Evolutionary conservation across 2,329 filamentous ascomycete species (phyloP).

Genomic region (Cladophialophora carrionii): DNA sequence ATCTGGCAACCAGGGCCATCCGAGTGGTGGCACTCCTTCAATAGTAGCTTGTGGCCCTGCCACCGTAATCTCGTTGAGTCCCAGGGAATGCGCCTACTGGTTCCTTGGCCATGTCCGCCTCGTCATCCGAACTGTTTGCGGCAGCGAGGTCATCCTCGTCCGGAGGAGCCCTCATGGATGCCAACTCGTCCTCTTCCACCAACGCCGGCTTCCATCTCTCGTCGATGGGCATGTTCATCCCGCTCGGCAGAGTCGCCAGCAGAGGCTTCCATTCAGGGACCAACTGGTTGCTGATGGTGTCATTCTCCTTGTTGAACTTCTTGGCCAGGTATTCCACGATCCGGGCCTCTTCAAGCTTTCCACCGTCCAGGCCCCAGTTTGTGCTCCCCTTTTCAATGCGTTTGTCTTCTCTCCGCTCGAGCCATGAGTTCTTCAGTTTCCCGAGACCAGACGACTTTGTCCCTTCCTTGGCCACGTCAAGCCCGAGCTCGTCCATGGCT

Average conservation of each 20-base stretch:
- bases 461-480: slow-evolving; percentile 38
- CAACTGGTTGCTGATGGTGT: slow-evolving; percentile 82
- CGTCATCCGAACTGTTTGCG: slow-evolving; percentile 45
- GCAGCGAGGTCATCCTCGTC: slow-evolving; percentile 51
- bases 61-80: slow-evolving; percentile 34
- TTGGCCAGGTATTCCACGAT: slow-evolving; percentile 83
- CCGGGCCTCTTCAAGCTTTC: slow-evolving; percentile 78
- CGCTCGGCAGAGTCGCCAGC: slow-evolving; percentile 79
- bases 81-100: slow-evolving; percentile 45
- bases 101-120: slow-evolving; percentile 41
- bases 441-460: slow-evolving; percentile 35
- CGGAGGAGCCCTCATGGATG: slow-evolving; percentile 61
- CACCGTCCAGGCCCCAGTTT: slow-evolving; percentile 80
- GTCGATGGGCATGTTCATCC: slow-evolving; percentile 75
- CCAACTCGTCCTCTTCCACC: slow-evolving; percentile 66
- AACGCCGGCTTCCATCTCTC: slow-evolving; percentile 62
- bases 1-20: not conserved
- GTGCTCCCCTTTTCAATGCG: slow-evolving; percentile 66
- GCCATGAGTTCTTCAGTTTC: slow-evolving; percentile 36
- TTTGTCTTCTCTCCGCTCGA: slow-evolving; percentile 57
- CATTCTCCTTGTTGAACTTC: slow-evolving; percentile 92
- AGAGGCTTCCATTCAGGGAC: slow-evolving; percentile 74
- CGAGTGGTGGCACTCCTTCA: slow-evolving; percentile 1
- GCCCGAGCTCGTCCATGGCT: slow-evolving; percentile 61
- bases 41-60: slow-evolving; percentile 25